Base-by-base conservation (phyloP, 176 grass and related monocot genomes). In the Areca catechu region DNA sequence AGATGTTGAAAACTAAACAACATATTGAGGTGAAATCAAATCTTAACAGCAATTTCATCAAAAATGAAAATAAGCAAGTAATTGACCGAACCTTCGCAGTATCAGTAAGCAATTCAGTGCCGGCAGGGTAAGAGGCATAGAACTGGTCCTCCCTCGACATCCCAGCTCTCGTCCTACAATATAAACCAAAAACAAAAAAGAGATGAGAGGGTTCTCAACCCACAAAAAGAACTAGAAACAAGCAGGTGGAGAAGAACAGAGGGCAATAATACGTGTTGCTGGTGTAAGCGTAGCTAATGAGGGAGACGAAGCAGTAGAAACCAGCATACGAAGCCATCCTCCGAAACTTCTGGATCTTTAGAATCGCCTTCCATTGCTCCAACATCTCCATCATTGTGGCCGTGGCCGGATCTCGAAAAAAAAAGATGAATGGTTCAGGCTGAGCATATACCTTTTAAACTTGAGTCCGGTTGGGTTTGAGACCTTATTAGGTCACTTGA, bases 321-420 rank as follows among this genome's bases (percentile, higher is more conserved):
- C 83, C 86, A 47, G 77, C 68, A 71, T 97, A 91, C 15, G 80
- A 79, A 0, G 49, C 86, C 54, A 85, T 24, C 4, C 83, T 59
- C 49, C 83, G 69, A 61, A 97, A 70, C 72, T 97, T 97, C 54
- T 97, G 86, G 62, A 97, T 88, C 74, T 72, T 91, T 23, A 80
- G 50, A 49, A 85, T 49, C 15, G 76, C 83, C 68, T 88, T 97
- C 57, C 68, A 91, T 19, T 80, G 76, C 53, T 85, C 82, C 16
- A 68, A 63, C 16, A 85, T 9, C 22, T 91, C 75, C 80, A 90
- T 95, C 22, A 43, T 43, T 2, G 34, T 12, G 5, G 34, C 34
- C 0, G 9, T n/a, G n/a, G n/a, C n/a, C n/a, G 34, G 34, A 12
- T 43, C 34, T 43, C 2, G 34, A 43, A 12, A 12, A 12, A 12